These are phyloP conservation scores for Fusarium torulosum DNA, from an alignment of 2,329 filamentous ascomycete genomes.

Conservation along the genomic window DNA sequence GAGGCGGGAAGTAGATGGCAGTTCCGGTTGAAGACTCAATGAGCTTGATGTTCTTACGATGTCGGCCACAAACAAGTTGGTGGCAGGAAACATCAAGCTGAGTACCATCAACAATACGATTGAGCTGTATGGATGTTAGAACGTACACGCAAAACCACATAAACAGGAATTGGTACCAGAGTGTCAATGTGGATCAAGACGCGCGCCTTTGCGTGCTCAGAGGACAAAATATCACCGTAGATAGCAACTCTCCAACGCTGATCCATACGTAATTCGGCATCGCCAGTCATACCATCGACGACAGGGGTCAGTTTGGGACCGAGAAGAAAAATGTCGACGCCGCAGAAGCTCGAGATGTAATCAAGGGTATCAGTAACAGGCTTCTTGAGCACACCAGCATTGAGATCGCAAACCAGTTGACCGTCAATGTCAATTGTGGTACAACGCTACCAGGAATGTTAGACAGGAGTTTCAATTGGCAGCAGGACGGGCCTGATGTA, in stretches of 20 bases:
- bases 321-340: slow-evolving; percentile 95
- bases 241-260: slow-evolving; percentile 93
- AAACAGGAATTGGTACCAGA: slow-evolving; percentile 67
- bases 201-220: slow-evolving; percentile 96
- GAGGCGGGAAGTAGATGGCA: slow-evolving; percentile 96
- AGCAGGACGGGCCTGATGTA: background rate
- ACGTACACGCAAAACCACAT: background rate
- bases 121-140: slow-evolving; percentile 64
- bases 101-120: slow-evolving; percentile 80
- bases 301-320: slow-evolving; percentile 89
- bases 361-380: slow-evolving; percentile 88
- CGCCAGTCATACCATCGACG: slow-evolving; percentile 79
- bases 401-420: slow-evolving; percentile 83
- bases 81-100: slow-evolving; percentile 90
- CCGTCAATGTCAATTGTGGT: slow-evolving; percentile 94
- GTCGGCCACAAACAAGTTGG: slow-evolving; percentile 91
- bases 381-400: slow-evolving; percentile 75
- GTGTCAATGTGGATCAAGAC: slow-evolving; percentile 98
- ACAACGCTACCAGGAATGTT: slow-evolving; percentile 74
- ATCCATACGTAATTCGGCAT: slow-evolving; percentile 85
- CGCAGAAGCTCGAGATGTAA: slow-evolving; percentile 86
- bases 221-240: slow-evolving; percentile 94
- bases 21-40: slow-evolving; percentile 97
- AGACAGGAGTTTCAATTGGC: slow-evolving; percentile 13
- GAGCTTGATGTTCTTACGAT: slow-evolving; percentile 96